Conservation (phyloP, 2,329 filamentous ascomycete genomes). For the Trichophyton benhamiae region DNA sequence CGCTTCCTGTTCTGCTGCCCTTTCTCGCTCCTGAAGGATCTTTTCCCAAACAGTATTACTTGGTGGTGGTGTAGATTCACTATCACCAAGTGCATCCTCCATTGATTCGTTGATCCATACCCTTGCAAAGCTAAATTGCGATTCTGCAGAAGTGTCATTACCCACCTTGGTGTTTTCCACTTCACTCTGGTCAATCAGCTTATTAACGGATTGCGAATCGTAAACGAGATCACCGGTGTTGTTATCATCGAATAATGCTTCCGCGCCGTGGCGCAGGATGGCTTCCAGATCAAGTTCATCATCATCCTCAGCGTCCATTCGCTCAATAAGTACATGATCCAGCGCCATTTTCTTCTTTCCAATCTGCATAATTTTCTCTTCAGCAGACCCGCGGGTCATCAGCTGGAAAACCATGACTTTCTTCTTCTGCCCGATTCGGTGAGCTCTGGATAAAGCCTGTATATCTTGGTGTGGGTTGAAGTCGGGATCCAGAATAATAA, state of each 20-base stretch:
- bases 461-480: constrained; percentile 98
- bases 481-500: constrained; percentile 93
- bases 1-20: constrained; percentile 60
- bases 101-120: constrained; percentile 84
- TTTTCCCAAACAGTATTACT: constrained; percentile 74
- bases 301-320: constrained; percentile 74
- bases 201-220: constrained; percentile 70
- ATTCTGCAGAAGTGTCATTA: constrained; percentile 56
- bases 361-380: constrained; percentile 94
- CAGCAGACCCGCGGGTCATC: constrained; percentile 75
- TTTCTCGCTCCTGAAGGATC: constrained; percentile 73
- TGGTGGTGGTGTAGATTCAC: constrained; percentile 42
- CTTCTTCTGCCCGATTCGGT: constrained; percentile 90
- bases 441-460: constrained; percentile 84
- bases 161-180: constrained; percentile 58
- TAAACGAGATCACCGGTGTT: constrained; percentile 62
- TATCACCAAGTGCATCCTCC: constrained; percentile 48
- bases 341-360: constrained; percentile 92
- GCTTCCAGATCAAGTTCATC: constrained; percentile 70
- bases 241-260: constrained; percentile 70
- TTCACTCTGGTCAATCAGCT: constrained; percentile 74
- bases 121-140: constrained; percentile 76
- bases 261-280: constrained; percentile 75
- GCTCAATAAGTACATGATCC: constrained; percentile 88
- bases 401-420: constrained; percentile 93